Evolutionary conservation across 768 basidiomycete genomes (phyloP).

Genomic region (Phaffia tasmanica): DNA sequence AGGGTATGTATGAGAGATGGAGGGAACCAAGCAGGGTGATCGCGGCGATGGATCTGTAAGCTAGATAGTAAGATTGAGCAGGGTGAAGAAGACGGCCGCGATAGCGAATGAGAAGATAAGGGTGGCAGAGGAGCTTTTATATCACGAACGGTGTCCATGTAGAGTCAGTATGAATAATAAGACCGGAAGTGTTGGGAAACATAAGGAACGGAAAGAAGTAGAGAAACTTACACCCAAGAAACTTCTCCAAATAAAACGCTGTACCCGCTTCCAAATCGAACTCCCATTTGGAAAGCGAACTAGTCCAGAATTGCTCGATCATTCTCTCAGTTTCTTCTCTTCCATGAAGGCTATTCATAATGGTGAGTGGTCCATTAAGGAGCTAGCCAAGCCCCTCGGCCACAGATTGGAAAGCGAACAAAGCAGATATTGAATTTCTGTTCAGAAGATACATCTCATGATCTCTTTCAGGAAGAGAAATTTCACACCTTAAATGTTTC

Average conservation of each 20-base stretch:
- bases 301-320: no score
- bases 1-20: conserved; percentile 6
- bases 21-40: conserved; percentile 3
- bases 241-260: background rate
- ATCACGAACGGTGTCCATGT: no score
- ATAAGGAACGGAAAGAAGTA: background rate
- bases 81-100: background rate
- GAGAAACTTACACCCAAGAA: conserved; percentile 10
- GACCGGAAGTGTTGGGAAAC: background rate
- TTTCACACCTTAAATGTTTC: no score
- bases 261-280: background rate
- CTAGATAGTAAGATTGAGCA: conserved; percentile 11
- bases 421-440: no score
- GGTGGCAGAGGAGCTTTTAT: background rate
- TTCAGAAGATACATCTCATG: no score
- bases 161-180: no score
- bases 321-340: no score
- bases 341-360: no score
- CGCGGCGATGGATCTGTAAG: background rate
- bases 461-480: no score
- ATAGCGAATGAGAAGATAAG: background rate
- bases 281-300: conserved; percentile 4
- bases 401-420: no score
- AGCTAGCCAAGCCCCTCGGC: no score
- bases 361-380: no score